A percentile compares a stretch with the other conserved stretches of the same genome.
Evolutionary conservation across 441 rosid species (phyloP).

Genomic region (Corymbia citriodora): DNA sequence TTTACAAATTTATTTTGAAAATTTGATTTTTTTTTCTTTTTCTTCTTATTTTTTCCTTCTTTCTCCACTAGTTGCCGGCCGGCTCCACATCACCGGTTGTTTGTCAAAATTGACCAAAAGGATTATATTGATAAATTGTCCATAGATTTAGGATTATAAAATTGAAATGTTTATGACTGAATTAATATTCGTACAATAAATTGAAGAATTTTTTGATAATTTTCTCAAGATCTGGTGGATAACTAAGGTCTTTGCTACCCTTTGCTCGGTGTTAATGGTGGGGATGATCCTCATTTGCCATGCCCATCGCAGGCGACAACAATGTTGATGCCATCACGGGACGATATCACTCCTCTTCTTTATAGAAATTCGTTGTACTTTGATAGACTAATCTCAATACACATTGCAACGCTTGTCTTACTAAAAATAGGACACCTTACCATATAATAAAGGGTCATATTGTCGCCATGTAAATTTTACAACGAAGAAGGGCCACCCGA

Average conservation of each 20-base stretch:
- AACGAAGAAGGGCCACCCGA: fast-evolving
- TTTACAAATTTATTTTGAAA: background rate
- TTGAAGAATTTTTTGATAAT: too few species aligned
- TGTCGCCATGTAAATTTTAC: fast-evolving
- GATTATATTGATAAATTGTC: background rate
- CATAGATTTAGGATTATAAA: fast-evolving
- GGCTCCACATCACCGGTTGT: too few species aligned
- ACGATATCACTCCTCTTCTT: background rate
- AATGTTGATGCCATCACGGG: background rate
- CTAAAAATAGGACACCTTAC: background rate
- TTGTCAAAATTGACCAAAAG: fast-evolving
- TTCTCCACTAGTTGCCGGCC: too few species aligned
- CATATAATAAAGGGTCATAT: background rate
- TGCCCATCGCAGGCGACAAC: too few species aligned
- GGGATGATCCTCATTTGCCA: background rate
- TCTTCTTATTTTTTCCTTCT: too few species aligned
- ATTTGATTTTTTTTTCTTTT: too few species aligned
- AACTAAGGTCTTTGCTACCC: background rate
- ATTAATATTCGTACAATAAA: too few species aligned
- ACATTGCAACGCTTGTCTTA: background rate
- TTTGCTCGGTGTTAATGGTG: background rate
- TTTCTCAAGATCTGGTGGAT: fast-evolving
- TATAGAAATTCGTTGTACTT: background rate
- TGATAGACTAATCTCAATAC: fast-evolving
- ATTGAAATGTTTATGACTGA: fast-evolving